These are phyloP conservation scores for Amphirosellinia nigrospora DNA, from an alignment of 495 filamentous ascomycete genomes.

Conservation along the genomic window DNA sequence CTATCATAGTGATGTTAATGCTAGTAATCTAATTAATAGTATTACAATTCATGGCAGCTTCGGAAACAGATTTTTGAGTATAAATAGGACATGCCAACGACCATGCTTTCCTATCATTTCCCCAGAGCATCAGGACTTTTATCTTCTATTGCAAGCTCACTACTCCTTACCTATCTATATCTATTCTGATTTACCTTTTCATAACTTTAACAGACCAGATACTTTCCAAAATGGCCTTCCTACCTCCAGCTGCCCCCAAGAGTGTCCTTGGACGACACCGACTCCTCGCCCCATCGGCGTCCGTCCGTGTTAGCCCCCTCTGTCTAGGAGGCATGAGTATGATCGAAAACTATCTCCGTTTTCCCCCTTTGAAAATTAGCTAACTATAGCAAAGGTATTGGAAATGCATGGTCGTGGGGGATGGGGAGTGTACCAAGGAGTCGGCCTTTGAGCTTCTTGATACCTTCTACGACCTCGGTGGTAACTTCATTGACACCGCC, in stretches of 20 bases:
- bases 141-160: background rate
- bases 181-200: background rate
- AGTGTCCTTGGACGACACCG: conserved; percentile 44
- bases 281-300: conserved; percentile 57
- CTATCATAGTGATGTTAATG: background rate
- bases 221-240: conserved; percentile 30
- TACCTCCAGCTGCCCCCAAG: conserved; percentile 18
- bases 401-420: conserved; percentile 45
- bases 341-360: background rate
- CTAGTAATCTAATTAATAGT: too few species aligned
- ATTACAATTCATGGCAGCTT: background rate
- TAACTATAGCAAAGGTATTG: conserved; percentile 44
- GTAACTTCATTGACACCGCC: conserved; percentile 72
- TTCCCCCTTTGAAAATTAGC: background rate
- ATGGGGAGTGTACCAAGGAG: conserved; percentile 61
- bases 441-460: conserved; percentile 62
- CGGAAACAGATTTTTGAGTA: background rate
- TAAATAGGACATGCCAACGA: background rate
- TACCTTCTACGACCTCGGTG: conserved; percentile 59
- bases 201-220: conserved; percentile 33
- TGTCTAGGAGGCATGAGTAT: conserved; percentile 58
- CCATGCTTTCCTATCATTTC: too few species aligned
- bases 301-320: conserved; percentile 57
- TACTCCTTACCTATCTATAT: background rate
- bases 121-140: background rate